Evolutionary conservation across 225 moss, liverwort and hornwort species (phyloP), one percentile per base, ranked within the genome.

Genomic region (Rhytidiadelphus loreus): DNA sequence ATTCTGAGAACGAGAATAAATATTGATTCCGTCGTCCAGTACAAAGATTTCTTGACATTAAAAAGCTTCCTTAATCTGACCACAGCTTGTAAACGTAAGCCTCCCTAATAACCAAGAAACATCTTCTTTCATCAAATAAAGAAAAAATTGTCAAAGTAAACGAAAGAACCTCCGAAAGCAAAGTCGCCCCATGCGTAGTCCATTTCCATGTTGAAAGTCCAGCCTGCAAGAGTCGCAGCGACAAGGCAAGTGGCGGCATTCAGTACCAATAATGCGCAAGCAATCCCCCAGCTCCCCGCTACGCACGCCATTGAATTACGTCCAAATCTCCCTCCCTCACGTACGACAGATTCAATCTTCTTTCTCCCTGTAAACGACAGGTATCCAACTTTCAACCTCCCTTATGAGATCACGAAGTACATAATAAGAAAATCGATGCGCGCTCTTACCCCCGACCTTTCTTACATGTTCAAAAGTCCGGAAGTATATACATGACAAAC

Each of bases 151-250:
- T 9, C 72, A 32, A n/a, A 46, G 26, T 33, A 43, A 41, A 21
- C 12, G 43, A 37, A 87, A 25, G 58, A 69, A 92, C 93, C 93
- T 62, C 76, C 48, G n/a, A 86, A 86, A 50, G 60, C 89, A 65
- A 50, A 55, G 85, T 71, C 60, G 60, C 26, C 28, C 82, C 66
- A 70, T 35, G 74, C 72, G 77, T 81, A 85, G 84, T 94, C 92
- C 82, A 94, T 58, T 53, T 87, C 90, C 86, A 70, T 87, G 88
- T 94, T 91, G 65, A 94, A 91, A 24, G 85, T 87, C 91, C 88
- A 90, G 70, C 93, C 93, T 44, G 92, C 92, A 48, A 88, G 78
- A 50, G 66, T 46, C 44, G 93, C 92, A 66, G 58, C 71, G 61
- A 88, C 57, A 35, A 92, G 64, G 81, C 86, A 81, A 24, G 90